A percentile compares a stretch with the other conserved stretches of the same genome.
Conservation (phyloP, 495 filamentous ascomycete species). For the Aspergillus campestris region DNA sequence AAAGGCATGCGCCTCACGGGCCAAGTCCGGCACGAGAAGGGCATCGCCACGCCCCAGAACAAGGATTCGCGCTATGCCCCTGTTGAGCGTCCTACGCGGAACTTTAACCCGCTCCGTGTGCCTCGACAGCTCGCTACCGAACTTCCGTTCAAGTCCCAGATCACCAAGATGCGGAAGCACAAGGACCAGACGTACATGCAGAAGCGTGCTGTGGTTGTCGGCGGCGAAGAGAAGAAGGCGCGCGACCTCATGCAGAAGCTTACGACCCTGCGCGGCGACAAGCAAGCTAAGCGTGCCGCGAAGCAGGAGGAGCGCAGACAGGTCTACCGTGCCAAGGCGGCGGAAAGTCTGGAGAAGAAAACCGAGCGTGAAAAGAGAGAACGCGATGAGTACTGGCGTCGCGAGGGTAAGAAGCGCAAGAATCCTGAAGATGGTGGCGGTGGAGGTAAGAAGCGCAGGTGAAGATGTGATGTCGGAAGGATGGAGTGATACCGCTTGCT, state of each 20-base stretch:
- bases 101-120: constrained; percentile 91
- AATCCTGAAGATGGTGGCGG: constrained; percentile 50
- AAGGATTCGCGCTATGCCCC: constrained; percentile 76
- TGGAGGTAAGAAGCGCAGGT: constrained; percentile 61
- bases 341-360: constrained; percentile 73
- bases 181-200: constrained; percentile 82
- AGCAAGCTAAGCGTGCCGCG: constrained; percentile 65
- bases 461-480: constrained; percentile 8
- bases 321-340: constrained; percentile 71
- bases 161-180: constrained; percentile 69
- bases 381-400: constrained; percentile 84
- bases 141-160: constrained; percentile 89
- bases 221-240: constrained; percentile 78
- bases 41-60: constrained; percentile 65
- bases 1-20: constrained; percentile 90
- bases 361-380: constrained; percentile 78
- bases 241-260: constrained; percentile 90
- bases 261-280: constrained; percentile 83
- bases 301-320: constrained; percentile 81
- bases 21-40: constrained; percentile 70
- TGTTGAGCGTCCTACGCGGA: constrained; percentile 68
- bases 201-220: constrained; percentile 82
- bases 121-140: constrained; percentile 75
- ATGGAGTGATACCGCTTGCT: constrained; percentile 2
- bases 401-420: constrained; percentile 91